Evolutionary conservation across 768 basidiomycete species (phyloP).

Genomic region (Podaxis sp.): DNA sequence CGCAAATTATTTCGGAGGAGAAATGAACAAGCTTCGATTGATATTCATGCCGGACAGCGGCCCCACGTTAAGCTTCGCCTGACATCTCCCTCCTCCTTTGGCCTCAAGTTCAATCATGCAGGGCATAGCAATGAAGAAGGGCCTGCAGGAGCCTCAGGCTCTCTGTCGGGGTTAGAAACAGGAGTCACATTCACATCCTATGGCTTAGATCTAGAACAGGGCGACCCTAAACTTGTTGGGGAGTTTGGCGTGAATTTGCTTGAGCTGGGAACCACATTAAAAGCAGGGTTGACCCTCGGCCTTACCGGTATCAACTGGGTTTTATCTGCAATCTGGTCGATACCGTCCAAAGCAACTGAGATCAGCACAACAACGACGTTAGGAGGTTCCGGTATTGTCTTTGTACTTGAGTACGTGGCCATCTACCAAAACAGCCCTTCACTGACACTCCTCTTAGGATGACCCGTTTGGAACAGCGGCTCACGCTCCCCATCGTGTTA

Average conservation of each 20-base stretch:
- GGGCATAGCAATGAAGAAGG: constrained; percentile 48
- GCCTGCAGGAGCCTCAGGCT: constrained; percentile 16
- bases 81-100: constrained; percentile 51
- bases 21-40: constrained; percentile 42
- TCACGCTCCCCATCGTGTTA: constrained; percentile 57
- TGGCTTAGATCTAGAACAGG: constrained; percentile 11
- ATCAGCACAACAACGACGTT: constrained; percentile 34
- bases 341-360: constrained; percentile 11
- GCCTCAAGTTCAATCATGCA: constrained; percentile 44
- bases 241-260: constrained; percentile 52
- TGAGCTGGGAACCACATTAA: constrained; percentile 56
- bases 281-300: constrained; percentile 48
- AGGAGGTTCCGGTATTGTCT: constrained; percentile 45
- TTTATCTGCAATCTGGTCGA: constrained; percentile 11
- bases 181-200: constrained; percentile 43
- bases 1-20: constrained; percentile 53
- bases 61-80: constrained; percentile 31
- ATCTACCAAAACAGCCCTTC: constrained; percentile 8
- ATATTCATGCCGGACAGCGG: constrained; percentile 29
- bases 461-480: constrained; percentile 55
- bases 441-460: constrained; percentile 37
- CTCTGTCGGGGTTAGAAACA: constrained; percentile 13
- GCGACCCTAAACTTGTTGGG: constrained; percentile 43
- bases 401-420: constrained; percentile 56
- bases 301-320: constrained; percentile 36